A percentile compares a stretch with the other conserved stretches of the same genome.
phyloP scores from a whole-genome alignment of 148 eudicot genomes.

The Cornus florida region DNA sequence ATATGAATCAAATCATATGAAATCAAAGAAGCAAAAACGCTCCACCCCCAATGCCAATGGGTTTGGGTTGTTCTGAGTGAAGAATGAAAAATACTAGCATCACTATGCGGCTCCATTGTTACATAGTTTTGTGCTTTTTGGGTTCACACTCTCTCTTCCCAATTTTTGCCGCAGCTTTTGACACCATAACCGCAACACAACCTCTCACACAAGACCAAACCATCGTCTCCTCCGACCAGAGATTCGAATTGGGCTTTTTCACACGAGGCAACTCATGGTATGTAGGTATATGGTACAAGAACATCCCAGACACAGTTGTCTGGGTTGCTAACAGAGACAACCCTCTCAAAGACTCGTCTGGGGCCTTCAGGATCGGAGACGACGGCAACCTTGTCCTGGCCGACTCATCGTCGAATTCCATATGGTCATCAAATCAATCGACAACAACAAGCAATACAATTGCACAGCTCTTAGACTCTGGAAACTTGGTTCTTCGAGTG shows the following conservation, averaged over 20 bases:
- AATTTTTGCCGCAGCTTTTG: constrained; percentile 10
- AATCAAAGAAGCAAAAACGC: neutral
- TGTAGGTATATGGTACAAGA: constrained; percentile 51
- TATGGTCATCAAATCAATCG: constrained; percentile 48
- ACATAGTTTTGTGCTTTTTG: neutral
- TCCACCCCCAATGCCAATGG: neutral
- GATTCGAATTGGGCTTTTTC: constrained; percentile 44
- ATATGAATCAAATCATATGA: too few relatives aligned
- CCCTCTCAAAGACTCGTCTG: constrained; percentile 31
- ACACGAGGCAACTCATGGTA: constrained; percentile 25
- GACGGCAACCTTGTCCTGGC: constrained; percentile 27
- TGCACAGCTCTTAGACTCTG: constrained; percentile 49
- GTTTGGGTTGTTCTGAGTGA: neutral
- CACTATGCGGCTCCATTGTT: neutral
- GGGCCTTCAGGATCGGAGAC: constrained; percentile 27
- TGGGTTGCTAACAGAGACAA: constrained; percentile 55
- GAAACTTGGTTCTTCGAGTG: constrained; percentile 47
- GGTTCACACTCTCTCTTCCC: constrained; percentile 20
- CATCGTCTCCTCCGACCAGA: constrained; percentile 26
- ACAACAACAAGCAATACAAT: constrained; percentile 13
- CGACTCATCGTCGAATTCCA: neutral
- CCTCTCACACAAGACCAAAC: constrained; percentile 26
- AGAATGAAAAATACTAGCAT: neutral
- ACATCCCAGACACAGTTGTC: constrained; percentile 25
- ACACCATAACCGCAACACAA: constrained; percentile 33